Conservation (phyloP, 345 rosid genomes). For the Salix koriyanagi region DNA sequence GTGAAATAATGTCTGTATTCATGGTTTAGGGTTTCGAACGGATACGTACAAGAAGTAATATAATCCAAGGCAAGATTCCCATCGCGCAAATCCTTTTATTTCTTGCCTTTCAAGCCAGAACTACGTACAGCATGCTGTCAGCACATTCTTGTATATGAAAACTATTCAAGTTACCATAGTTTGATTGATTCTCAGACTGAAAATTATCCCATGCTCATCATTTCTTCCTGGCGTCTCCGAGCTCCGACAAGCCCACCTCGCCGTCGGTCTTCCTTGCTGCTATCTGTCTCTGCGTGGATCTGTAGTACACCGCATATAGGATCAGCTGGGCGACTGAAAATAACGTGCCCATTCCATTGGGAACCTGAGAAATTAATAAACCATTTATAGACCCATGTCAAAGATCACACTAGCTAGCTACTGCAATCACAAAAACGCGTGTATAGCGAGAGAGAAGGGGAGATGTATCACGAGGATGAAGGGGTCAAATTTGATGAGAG, state of each 20-base stretch:
- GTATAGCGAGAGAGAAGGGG: not conserved
- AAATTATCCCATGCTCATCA: too few relatives aligned
- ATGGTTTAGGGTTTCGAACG: too few relatives aligned
- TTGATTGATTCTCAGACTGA: too few relatives aligned
- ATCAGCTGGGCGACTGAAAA: slow-evolving; percentile 53
- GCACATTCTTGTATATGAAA: too few relatives aligned
- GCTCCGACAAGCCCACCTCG: slow-evolving; percentile 36
- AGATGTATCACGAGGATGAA: slow-evolving; percentile 52
- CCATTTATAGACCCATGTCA: not conserved
- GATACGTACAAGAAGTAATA: too few relatives aligned
- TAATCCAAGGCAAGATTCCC: too few relatives aligned
- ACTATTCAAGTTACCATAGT: too few relatives aligned
- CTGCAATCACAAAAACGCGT: not conserved
- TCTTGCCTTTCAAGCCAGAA: too few relatives aligned
- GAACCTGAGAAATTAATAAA: slow-evolving; percentile 32
- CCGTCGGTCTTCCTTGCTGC: slow-evolving; percentile 40
- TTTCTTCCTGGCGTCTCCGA: not conserved
- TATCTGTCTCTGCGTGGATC: slow-evolving; percentile 46
- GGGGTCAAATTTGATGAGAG: slow-evolving; percentile 63
- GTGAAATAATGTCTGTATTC: too few relatives aligned
- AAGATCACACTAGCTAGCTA: not conserved
- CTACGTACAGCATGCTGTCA: too few relatives aligned
- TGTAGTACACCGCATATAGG: slow-evolving; percentile 59
- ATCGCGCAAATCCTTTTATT: too few relatives aligned
- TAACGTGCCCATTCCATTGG: slow-evolving; percentile 70